Evolutionary conservation across 192 early-diverging fungal genomes (phyloP).

Genomic region (Gamsiella multidivaricata): DNA sequence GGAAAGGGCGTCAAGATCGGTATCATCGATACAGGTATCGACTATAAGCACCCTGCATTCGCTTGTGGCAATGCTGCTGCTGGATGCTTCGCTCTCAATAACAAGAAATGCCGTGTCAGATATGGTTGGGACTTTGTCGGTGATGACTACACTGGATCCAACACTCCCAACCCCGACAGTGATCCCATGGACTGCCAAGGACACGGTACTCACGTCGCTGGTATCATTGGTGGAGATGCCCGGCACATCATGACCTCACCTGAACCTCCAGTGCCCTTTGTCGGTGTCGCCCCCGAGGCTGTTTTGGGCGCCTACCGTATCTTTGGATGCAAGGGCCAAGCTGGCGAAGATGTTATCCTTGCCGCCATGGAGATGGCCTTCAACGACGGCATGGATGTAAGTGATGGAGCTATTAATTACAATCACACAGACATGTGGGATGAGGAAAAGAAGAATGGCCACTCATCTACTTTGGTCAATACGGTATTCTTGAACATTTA

Average conservation of each 20-base stretch:
- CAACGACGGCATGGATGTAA: conserved; percentile 66
- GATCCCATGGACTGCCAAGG: conserved; percentile 66
- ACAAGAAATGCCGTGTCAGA: conserved; percentile 64
- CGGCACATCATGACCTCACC: conserved; percentile 4
- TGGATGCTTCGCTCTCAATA: conserved; percentile 70
- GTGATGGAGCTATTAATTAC: too few species aligned
- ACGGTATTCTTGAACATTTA: too few species aligned
- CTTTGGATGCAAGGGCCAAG: conserved; percentile 65
- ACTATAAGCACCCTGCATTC: conserved; percentile 70
- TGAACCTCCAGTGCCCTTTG: conserved; percentile 33
- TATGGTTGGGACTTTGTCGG: conserved; percentile 72
- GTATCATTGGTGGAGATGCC: conserved; percentile 60
- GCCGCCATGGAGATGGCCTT: conserved; percentile 65
- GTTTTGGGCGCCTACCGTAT: conserved; percentile 75
- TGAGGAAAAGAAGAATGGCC: too few species aligned
- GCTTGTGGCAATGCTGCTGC: conserved; percentile 50
- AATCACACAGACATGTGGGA: too few species aligned
- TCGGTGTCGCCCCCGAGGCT: conserved; percentile 82
- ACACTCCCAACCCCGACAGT: conserved; percentile 44
- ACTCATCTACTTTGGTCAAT: too few species aligned
- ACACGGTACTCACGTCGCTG: conserved; percentile 65
- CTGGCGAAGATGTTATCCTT: conserved; percentile 67
- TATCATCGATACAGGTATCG: conserved; percentile 70
- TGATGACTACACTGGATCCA: conserved; percentile 59
- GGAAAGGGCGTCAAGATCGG: conserved; percentile 64